Evolutionary conservation across 306 rosid genomes (phyloP).

Genomic region (Cucurbita argyrosperma): DNA sequence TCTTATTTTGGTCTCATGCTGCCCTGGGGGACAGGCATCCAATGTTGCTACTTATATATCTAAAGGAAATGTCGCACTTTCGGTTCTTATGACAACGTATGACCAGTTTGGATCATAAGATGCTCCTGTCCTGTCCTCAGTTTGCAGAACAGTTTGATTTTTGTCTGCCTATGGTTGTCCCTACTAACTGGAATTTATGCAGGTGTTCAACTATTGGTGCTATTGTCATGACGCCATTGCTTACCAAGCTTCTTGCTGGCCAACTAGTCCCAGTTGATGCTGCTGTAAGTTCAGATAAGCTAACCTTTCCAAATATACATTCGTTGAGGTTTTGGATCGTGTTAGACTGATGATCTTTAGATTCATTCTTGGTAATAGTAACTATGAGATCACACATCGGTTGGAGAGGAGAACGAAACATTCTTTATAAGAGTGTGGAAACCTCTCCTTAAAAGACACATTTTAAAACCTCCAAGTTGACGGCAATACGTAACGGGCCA

Average conservation of each 20-base stretch:
- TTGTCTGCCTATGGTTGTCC: not conserved
- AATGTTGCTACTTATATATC: conserved; percentile 91
- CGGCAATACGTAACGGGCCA: too few relatives aligned
- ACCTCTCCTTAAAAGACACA: too few relatives aligned
- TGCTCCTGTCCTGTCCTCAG: not conserved
- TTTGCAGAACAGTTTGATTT: not conserved
- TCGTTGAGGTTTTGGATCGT: not conserved
- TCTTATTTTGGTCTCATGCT: conserved; percentile 94
- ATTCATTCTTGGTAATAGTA: not conserved
- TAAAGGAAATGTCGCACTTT: conserved; percentile 91
- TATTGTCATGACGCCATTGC: conserved; percentile 81
- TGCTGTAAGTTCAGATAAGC: conserved; percentile 42
- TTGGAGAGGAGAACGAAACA: too few relatives aligned
- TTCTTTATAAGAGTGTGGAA: too few relatives aligned
- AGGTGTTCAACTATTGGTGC: conserved; percentile 94
- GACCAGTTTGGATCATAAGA: conserved; percentile 1
- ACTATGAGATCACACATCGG: too few relatives aligned
- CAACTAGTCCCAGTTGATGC: conserved; percentile 97
- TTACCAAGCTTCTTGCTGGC: conserved; percentile 90
- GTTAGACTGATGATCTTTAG: not conserved
- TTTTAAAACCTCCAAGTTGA: too few relatives aligned
- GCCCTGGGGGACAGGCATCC: conserved; percentile 99
- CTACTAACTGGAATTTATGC: not conserved
- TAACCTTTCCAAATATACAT: not conserved
- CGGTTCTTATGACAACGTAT: conserved; percentile 91